Percentiles rank a stretch among this genome's conserved stretches.
phyloP scores from a whole-genome alignment of 306 rosid genomes.

The Aeschynomene evenia region DNA sequence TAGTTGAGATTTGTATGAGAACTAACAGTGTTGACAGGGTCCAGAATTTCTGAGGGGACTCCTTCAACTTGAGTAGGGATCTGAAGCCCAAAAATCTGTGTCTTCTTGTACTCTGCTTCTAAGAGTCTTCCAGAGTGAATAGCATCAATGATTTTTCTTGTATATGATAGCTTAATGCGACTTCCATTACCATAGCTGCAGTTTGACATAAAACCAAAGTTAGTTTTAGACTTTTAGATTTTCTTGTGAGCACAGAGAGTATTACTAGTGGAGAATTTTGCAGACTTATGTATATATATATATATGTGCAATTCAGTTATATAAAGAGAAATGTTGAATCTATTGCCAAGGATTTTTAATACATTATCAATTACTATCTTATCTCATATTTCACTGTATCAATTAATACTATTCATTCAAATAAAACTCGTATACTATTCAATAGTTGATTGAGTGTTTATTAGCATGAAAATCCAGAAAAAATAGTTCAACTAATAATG shows the following conservation, averaged over 20 bases:
- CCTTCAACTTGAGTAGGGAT: slow-evolving; percentile 76
- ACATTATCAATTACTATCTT: no score
- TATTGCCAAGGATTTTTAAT: no score
- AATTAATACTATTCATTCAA: no score
- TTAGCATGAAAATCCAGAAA: no score
- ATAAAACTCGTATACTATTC: no score
- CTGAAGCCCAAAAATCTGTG: slow-evolving; percentile 75
- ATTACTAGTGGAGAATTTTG: no score
- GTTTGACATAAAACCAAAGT: neutral
- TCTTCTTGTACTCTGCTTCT: slow-evolving; percentile 55
- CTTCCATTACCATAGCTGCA: slow-evolving; percentile 73
- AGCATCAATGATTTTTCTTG: slow-evolving; percentile 82
- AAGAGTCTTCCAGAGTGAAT: slow-evolving; percentile 77
- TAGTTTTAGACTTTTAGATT: neutral
- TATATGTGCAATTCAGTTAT: neutral
- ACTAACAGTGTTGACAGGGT: slow-evolving; percentile 72
- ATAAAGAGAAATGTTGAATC: no score
- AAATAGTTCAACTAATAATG: no score
- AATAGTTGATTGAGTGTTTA: no score
- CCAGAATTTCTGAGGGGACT: slow-evolving; percentile 74
- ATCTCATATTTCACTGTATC: no score
- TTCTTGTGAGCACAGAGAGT: no score
- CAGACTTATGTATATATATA: no score
- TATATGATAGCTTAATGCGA: slow-evolving; percentile 69
- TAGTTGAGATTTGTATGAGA: neutral